phyloP scores from a whole-genome alignment of 164 flowering plant species.

The Dillenia suffruticosa region DNA sequence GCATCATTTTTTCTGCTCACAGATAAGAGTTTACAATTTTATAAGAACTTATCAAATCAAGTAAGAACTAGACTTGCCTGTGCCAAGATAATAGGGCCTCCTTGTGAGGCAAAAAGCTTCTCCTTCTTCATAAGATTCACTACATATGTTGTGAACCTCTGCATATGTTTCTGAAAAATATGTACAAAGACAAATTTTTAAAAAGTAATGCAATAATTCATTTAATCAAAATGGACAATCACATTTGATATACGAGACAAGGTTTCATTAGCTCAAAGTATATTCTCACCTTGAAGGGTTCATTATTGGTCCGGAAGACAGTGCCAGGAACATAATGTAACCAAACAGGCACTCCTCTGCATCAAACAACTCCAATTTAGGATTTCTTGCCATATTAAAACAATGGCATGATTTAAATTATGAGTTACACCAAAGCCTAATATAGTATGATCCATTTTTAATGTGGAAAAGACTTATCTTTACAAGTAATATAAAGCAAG shows the following conservation, averaged over 20 bases:
- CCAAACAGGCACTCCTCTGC: slow-evolving; percentile 96
- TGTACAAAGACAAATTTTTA: slow-evolving; percentile 1
- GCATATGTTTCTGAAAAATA: slow-evolving; percentile 67
- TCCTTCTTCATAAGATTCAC: slow-evolving; percentile 87
- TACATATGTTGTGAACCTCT: slow-evolving; percentile 73
- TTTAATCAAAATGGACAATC: neutral
- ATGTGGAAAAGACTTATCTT: no score
- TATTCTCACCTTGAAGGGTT: slow-evolving; percentile 67
- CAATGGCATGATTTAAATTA: neutral
- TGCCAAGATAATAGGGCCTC: slow-evolving; percentile 95
- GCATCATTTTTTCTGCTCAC: no score
- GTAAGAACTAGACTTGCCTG: slow-evolving; percentile 54
- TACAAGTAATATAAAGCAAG: no score
- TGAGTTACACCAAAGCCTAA: no score
- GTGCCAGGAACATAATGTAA: slow-evolving; percentile 86
- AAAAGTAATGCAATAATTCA: neutral
- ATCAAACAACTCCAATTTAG: slow-evolving; percentile 5
- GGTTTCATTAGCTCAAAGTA: neutral
- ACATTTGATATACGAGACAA: neutral
- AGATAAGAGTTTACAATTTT: no score
- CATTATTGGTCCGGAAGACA: slow-evolving; percentile 73
- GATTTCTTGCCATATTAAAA: neutral
- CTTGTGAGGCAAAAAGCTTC: slow-evolving; percentile 93
- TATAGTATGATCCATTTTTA: no score
- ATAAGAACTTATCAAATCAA: no score